Conservation (phyloP, 768 basidiomycete species). For the Dentipellis fragilis region DNA sequence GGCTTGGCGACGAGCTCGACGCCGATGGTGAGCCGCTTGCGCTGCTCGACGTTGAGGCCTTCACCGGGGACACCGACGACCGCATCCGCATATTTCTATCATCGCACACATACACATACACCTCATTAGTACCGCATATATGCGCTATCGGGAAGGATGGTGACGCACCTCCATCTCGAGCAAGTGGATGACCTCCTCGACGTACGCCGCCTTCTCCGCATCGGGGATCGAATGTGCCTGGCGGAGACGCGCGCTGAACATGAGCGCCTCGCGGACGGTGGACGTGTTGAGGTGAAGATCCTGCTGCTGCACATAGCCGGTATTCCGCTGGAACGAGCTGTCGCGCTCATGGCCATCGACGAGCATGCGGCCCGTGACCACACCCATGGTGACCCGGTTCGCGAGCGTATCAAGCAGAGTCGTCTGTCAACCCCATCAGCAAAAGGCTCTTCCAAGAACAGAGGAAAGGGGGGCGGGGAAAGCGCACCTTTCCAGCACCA, state of each 20-base stretch:
- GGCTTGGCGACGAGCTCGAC: neutral
- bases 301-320: conserved; percentile 81
- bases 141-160: neutral
- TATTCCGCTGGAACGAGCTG: conserved; percentile 17
- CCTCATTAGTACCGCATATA: neutral
- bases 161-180: neutral
- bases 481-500: conserved; percentile 34
- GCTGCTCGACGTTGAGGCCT: neutral
- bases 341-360: conserved; percentile 49
- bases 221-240: conserved; percentile 58
- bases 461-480: neutral
- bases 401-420: conserved; percentile 41
- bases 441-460: neutral
- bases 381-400: conserved; percentile 26
- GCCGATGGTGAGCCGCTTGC: neutral
- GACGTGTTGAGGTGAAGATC: conserved; percentile 70
- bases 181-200: neutral
- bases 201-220: conserved; percentile 69
- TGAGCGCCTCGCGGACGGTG: conserved; percentile 74
- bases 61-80: neutral
- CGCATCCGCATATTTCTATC: neutral
- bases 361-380: conserved; percentile 31
- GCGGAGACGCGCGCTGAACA: conserved; percentile 71
- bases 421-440: conserved; percentile 21
- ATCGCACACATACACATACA: too few relatives aligned